These are phyloP conservation scores for Eudorina sp. DNA, from an alignment of 139 green algal genomes.

Conservation along the genomic window DNA sequence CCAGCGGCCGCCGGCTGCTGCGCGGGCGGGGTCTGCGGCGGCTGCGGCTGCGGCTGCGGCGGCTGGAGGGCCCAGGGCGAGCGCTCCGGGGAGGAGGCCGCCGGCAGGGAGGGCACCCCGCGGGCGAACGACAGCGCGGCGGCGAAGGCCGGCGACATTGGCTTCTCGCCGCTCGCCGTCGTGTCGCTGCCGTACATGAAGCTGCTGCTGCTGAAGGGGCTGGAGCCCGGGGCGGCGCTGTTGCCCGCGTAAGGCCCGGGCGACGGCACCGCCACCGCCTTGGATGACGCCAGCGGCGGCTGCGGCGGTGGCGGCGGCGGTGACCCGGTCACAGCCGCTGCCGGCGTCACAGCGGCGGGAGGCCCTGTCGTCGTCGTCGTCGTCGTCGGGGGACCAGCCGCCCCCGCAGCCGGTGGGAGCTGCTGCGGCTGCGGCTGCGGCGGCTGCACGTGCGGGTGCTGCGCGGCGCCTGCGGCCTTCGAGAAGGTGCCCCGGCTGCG, in stretches of 20 bases:
- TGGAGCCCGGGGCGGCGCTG: neutral
- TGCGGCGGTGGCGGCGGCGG: neutral
- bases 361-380: neutral
- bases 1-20: neutral
- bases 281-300: neutral
- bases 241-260: neutral
- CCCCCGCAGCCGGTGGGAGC: neutral
- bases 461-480: neutral
- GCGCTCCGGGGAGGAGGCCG: neutral
- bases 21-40: neutral
- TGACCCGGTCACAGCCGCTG: neutral
- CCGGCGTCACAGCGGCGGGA: neutral
- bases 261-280: neutral
- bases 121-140: slow-evolving; percentile 38
- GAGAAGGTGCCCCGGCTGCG: slow-evolving; percentile 45
- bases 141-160: slow-evolving; percentile 31
- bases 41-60: neutral
- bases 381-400: neutral
- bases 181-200: neutral
- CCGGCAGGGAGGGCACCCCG: slow-evolving; percentile 14
- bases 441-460: neutral
- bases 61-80: neutral
- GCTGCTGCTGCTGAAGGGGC: neutral
- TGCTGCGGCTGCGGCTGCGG: neutral
- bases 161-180: neutral